Evolutionary conservation across 1,284 basidiomycete genomes (phyloP).

Genomic region (Meira nashicola): DNA sequence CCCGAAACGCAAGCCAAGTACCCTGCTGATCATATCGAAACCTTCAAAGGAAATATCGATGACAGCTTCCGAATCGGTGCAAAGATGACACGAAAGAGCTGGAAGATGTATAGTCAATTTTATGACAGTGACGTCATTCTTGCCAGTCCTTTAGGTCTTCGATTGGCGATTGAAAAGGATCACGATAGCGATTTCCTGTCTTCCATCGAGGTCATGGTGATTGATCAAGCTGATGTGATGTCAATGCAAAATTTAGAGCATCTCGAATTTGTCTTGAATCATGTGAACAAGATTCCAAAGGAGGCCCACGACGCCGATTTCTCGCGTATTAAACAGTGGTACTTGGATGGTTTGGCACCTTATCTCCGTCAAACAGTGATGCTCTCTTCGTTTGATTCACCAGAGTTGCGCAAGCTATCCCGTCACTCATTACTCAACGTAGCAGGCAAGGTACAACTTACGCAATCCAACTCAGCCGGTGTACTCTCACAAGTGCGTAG

Average conservation of each 20-base stretch:
- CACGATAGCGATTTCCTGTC: constrained; percentile 84
- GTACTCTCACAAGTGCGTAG: constrained; percentile 23
- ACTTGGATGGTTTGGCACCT: constrained; percentile 76
- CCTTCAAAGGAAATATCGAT: constrained; percentile 93
- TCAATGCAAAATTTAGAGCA: constrained; percentile 99
- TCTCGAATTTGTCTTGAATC: constrained; percentile 77
- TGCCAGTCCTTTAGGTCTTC: constrained; percentile 84
- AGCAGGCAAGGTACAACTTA: constrained; percentile 65
- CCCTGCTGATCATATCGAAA: constrained; percentile 83
- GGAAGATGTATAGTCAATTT: constrained; percentile 82
- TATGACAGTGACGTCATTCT: constrained; percentile 87
- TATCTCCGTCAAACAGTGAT: constrained; percentile 81
- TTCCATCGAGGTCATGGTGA: constrained; percentile 86
- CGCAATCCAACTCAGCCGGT: constrained; percentile 15
- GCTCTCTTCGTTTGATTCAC: constrained; percentile 81
- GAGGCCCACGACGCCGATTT: constrained; percentile 92
- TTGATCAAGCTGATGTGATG: constrained; percentile 87
- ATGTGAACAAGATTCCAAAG: constrained; percentile 82
- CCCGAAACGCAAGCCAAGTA: constrained; percentile 62
- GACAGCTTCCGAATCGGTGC: constrained; percentile 89
- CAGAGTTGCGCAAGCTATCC: constrained; percentile 77
- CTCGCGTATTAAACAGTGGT: constrained; percentile 94
- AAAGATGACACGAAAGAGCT: constrained; percentile 82
- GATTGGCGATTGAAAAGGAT: constrained; percentile 90
- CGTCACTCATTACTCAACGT: constrained; percentile 71